phyloP scores from a whole-genome alignment of 495 filamentous ascomycete genomes.

The Tuber brumale region DNA sequence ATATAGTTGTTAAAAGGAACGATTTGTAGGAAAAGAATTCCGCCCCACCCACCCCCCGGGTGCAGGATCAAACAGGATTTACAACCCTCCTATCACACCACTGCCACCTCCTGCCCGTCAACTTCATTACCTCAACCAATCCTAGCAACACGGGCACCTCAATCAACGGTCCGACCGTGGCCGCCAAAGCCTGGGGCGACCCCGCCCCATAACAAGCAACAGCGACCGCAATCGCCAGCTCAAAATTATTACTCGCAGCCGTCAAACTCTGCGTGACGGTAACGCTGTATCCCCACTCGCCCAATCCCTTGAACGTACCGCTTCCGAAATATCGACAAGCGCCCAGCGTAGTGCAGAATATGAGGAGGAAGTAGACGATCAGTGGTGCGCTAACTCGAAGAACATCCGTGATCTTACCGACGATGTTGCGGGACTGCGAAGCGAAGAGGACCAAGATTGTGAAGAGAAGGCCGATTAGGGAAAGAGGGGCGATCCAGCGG shows the following conservation, averaged over 20 bases:
- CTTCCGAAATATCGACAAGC: constrained; percentile 36
- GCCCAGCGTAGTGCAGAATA: constrained; percentile 64
- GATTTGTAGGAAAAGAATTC: neutral
- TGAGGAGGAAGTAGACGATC: constrained; percentile 67
- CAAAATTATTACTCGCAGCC: constrained; percentile 93
- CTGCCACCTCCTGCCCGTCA: constrained; percentile 49
- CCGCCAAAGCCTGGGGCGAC: constrained; percentile 79
- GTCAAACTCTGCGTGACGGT: constrained; percentile 82
- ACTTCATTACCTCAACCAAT: constrained; percentile 71
- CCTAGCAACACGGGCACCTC: constrained; percentile 81
- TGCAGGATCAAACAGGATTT: neutral
- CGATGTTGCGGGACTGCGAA: constrained; percentile 68
- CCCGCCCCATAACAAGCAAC: constrained; percentile 74
- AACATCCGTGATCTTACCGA: constrained; percentile 77
- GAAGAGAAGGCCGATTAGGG: constrained; percentile 74
- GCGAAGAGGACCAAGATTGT: constrained; percentile 83
- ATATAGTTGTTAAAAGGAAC: neutral
- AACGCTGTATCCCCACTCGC: constrained; percentile 60
- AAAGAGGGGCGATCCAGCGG: constrained; percentile 63
- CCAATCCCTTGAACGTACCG: constrained; percentile 24
- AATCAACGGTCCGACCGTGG: constrained; percentile 83
- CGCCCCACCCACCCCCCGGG: neutral
- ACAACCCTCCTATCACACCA: constrained; percentile 45
- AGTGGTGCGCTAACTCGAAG: constrained; percentile 72
- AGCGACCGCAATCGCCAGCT: constrained; percentile 86